Evolutionary conservation across 805 yeast genomes (phyloP).

Genomic region (Nematodospora valgi): DNA sequence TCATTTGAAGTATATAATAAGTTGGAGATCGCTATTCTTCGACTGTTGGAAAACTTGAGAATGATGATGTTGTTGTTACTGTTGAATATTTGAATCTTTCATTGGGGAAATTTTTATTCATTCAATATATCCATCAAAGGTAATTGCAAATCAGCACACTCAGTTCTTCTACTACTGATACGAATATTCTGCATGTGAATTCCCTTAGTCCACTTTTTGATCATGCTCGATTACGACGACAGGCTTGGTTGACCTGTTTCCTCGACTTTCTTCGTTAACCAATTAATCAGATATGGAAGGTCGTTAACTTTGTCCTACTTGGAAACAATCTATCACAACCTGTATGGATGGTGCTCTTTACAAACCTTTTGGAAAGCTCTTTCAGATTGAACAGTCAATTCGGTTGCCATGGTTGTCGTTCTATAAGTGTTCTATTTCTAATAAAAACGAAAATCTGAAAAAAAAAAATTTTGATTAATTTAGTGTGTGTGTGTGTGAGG

Average conservation of each 20-base stretch:
- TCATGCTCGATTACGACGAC: too few relatives aligned
- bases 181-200: too few relatives aligned
- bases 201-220: too few relatives aligned
- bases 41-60: not conserved
- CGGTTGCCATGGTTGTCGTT: constrained; percentile 79
- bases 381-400: constrained; percentile 99
- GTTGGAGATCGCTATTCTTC: not conserved
- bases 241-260: too few relatives aligned
- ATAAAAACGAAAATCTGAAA: constrained; percentile 30
- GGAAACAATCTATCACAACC: too few relatives aligned
- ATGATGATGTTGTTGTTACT: not conserved
- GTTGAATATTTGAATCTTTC: not conserved
- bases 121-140: too few relatives aligned
- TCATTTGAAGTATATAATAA: too few relatives aligned
- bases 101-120: not conserved
- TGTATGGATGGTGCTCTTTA: constrained; percentile 16
- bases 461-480: constrained; percentile 6
- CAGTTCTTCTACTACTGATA: too few relatives aligned
- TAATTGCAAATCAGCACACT: too few relatives aligned
- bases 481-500: constrained; percentile 1
- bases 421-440: not conserved
- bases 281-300: too few relatives aligned
- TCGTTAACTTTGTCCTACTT: too few relatives aligned
- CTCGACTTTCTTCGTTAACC: too few relatives aligned
- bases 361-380: constrained; percentile 99